These are phyloP conservation scores for Macaranga tanarius DNA, from an alignment of 441 rosid species.

Conservation along the genomic window DNA sequence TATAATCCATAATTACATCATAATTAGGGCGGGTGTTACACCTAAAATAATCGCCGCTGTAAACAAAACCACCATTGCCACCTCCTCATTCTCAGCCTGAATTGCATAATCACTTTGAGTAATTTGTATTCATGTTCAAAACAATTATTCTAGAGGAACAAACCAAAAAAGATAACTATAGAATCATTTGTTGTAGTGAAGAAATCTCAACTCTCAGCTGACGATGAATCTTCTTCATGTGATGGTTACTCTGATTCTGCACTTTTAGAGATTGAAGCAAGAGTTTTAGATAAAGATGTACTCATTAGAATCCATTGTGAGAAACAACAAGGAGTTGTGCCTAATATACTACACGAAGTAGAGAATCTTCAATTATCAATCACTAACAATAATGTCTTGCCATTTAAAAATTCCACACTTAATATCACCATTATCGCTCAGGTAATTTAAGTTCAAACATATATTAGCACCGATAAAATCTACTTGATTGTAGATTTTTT, in stretches of 20 bases:
- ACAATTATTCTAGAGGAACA: too few species aligned
- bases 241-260: conserved; percentile 32
- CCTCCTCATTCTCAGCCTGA: too few species aligned
- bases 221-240: conserved; percentile 45
- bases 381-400: conserved; percentile 51
- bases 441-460: conserved; percentile 37
- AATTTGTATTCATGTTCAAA: too few species aligned
- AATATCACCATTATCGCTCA: conserved; percentile 66
- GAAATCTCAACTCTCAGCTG: conserved; percentile 49
- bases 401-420: conserved; percentile 65
- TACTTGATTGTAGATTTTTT: too few species aligned
- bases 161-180: conserved; percentile 46
- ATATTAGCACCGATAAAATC: too few species aligned
- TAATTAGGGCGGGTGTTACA: too few species aligned
- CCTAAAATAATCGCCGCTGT: too few species aligned
- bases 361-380: conserved; percentile 57
- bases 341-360: conserved; percentile 49
- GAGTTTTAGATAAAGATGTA: conserved; percentile 57
- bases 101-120: too few species aligned
- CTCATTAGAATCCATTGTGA: conserved; percentile 70
- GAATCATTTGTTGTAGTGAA: conserved; percentile 63
- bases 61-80: too few species aligned
- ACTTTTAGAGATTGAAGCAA: conserved; percentile 78
- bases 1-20: too few species aligned
- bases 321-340: conserved; percentile 45